phyloP scores from a whole-genome alignment of 2,329 filamentous ascomycete species.

The Macrophomina pseudophaseolina region DNA sequence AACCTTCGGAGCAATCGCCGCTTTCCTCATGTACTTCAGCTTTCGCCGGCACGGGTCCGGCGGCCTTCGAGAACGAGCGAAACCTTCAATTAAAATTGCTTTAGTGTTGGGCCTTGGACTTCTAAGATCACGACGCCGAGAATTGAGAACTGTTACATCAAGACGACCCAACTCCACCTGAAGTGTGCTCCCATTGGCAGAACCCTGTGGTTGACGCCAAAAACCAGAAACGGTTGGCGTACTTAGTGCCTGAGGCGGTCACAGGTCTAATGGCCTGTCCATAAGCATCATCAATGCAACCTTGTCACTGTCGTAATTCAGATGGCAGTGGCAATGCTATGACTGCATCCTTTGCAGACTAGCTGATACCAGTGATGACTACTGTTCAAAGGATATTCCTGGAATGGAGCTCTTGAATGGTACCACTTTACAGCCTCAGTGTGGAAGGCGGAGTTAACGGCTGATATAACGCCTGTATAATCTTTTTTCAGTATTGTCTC shows the following conservation, averaged over 20 bases:
- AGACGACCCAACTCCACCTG: neutral
- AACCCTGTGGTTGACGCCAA: neutral
- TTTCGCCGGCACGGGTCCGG: conserved; percentile 10
- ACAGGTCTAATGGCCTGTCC: neutral
- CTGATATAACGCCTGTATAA: too few species aligned
- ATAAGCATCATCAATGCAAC: neutral
- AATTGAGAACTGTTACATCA: conserved; percentile 1
- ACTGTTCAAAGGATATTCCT: neutral
- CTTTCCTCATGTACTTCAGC: conserved; percentile 21
- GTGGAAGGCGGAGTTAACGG: too few species aligned
- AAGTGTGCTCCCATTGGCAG: neutral
- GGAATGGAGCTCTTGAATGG: neutral
- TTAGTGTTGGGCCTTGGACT: conserved; percentile 14
- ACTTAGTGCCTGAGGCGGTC: neutral
- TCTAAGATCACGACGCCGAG: neutral
- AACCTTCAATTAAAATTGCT: conserved; percentile 15
- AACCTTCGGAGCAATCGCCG: conserved; percentile 7
- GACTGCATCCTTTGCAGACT: neutral
- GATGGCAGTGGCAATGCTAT: neutral
- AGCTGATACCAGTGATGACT: neutral
- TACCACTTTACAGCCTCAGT: too few species aligned
- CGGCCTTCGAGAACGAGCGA: conserved; percentile 14
- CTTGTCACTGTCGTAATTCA: neutral
- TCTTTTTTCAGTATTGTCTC: too few species aligned
- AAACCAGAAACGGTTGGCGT: too few species aligned